phyloP scores from a whole-genome alignment of 345 rosid genomes.

The Populus davidiana region DNA sequence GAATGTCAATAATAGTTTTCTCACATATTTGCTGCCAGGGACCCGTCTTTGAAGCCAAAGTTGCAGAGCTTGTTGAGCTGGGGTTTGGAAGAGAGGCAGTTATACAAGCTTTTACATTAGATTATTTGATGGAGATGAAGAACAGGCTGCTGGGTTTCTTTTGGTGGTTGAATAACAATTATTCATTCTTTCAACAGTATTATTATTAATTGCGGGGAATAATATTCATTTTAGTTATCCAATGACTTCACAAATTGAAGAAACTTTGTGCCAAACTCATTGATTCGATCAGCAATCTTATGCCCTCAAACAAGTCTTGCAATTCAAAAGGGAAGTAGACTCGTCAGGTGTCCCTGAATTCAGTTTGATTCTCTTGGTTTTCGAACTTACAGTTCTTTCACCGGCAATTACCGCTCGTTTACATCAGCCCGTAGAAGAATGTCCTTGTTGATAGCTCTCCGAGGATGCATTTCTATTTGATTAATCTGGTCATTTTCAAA shows the following conservation, averaged over 20 bases:
- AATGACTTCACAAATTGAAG: background rate
- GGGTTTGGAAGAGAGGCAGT: conserved; percentile 83
- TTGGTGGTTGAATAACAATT: conserved; percentile 54
- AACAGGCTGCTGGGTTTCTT: conserved; percentile 93
- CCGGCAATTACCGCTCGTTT: background rate
- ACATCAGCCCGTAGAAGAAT: background rate
- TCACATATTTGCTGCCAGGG: conserved; percentile 37
- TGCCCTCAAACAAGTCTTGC: background rate
- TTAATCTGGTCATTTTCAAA: no score
- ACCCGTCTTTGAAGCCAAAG: conserved; percentile 81
- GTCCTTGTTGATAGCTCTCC: background rate
- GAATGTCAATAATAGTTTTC: background rate
- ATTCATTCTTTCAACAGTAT: background rate
- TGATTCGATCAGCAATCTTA: background rate
- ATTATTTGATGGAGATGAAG: conserved; percentile 71
- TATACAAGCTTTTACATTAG: conserved; percentile 68
- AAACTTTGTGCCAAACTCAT: background rate
- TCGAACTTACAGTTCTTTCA: background rate
- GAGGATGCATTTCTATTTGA: no score
- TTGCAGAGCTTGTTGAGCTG: conserved; percentile 81
- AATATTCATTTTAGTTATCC: background rate
- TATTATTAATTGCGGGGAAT: background rate
- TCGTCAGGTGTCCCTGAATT: background rate
- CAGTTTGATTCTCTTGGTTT: background rate
- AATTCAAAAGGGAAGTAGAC: conserved; percentile 13